Percentiles rank a stretch among this genome's conserved stretches.
Evolutionary conservation across 2,329 filamentous ascomycete genomes (phyloP).

Genomic region (Cladophialophora chaetospira): DNA sequence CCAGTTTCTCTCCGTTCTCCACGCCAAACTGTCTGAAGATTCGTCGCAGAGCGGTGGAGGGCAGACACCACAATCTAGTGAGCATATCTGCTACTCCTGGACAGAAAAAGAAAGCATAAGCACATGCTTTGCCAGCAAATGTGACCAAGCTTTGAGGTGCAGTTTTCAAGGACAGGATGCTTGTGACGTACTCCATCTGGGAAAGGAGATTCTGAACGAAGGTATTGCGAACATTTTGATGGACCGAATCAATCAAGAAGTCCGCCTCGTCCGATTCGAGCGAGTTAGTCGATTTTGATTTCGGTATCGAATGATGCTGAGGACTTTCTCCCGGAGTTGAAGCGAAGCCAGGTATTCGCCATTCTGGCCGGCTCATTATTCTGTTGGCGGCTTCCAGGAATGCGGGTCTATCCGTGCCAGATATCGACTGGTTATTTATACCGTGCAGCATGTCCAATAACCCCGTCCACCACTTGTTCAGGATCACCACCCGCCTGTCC

Average conservation of each 20-base stretch:
- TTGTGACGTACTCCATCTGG: constrained; percentile 84
- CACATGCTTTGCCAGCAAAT: constrained; percentile 87
- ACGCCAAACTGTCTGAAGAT: constrained; percentile 70
- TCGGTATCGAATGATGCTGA: constrained; percentile 44
- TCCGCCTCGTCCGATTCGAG: constrained; percentile 63
- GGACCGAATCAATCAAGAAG: constrained; percentile 73
- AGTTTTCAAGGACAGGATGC: constrained; percentile 81
- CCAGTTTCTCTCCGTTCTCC: constrained; percentile 49
- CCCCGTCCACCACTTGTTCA: constrained; percentile 89
- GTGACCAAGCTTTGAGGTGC: constrained; percentile 71
- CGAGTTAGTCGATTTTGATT: constrained; percentile 60
- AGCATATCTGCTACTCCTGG: constrained; percentile 82
- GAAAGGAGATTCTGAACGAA: constrained; percentile 79
- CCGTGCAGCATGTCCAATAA: constrained; percentile 80
- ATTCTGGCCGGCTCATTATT: constrained; percentile 87
- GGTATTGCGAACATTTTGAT: constrained; percentile 86
- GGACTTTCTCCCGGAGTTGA: constrained; percentile 41
- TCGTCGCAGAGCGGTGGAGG: constrained; percentile 68
- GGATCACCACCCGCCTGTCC: constrained; percentile 73
- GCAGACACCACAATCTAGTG: constrained; percentile 76
- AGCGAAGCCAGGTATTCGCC: constrained; percentile 71
- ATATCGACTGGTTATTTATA: constrained; percentile 72
- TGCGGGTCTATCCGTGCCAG: constrained; percentile 78
- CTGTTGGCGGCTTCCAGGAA: constrained; percentile 76
- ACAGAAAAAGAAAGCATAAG: constrained; percentile 91